Base-by-base conservation (phyloP, 2,329 filamentous ascomycete genomes). In the Plenodomus lindquistii region DNA sequence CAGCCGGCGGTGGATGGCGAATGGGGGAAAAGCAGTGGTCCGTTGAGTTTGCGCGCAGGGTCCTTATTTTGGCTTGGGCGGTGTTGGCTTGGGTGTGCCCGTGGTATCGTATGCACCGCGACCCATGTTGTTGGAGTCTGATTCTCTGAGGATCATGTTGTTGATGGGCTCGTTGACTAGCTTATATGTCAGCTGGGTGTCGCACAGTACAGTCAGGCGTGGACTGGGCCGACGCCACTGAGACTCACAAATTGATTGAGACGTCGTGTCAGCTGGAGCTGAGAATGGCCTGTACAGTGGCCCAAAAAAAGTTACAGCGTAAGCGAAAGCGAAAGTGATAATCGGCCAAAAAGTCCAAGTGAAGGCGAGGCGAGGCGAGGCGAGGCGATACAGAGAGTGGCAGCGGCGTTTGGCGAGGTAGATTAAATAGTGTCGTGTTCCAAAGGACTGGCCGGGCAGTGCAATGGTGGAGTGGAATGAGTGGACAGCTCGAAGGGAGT, bases 61-160 rank as follows among this genome's bases (percentile, higher is more conserved):
- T 31, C 27, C 11, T 64, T 71, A 73, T 69, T 75, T 73, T 37
- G 73, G 70, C 42, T 70, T 73, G 36, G 69, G 70, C 31, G 73
- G 72, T 46, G 71, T 70, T 2, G 75, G 75, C 65, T 77, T 76
- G 42, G 74, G 71, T n/a, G 75, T 73, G 53, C 75, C 75, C n/a
- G 75, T 78, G 21, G 75, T 78, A 60, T 78, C 76, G 65, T 78
- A 78, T 52, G 75, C 75, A 52, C 76, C 76, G 57, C 76, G 75
- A 48, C 75, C 75, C 76, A 78, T 78, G 70, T 76, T 76, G 63
- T 62, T 72, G 42, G 70, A 65, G 54, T 69, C 63, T 46, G 67
- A 69, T 51, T 73, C 71, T 67, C 71, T 69, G 66, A 71, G 59
- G 57, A 77, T 76, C 75, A 77, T 76, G 44, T 52, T 69, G 63